Base-by-base conservation (phyloP, 768 basidiomycete genomes). In the Boletus edulis region DNA sequence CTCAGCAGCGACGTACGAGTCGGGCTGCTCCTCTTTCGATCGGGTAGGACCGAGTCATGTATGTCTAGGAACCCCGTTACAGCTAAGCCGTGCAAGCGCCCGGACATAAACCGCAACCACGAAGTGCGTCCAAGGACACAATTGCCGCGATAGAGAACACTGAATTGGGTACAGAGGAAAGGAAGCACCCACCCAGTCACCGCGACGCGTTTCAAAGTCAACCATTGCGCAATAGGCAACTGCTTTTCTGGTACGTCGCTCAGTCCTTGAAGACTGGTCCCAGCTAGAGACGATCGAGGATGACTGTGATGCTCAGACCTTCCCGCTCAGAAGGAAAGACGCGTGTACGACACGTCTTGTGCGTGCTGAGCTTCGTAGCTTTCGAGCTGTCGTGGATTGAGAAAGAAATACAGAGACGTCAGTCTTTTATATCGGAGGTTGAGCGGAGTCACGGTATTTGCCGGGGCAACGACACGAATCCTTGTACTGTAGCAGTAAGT, bases 271-370 rank as follows among this genome's bases (percentile, higher is more conserved):
- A 8, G 66, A 60, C 66, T 51, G 56, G 65, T 60, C 68, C 57
- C 62, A 3, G 59, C 53, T 59, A 62, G 69, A 58, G 67, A 68
- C 69, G 46, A 61, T 72, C 66, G 40, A 57, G 64, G 65, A 48
- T 62, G 68, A 66, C 67, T 44, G 54, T 20, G 49, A 63, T 49
- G 46, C 61, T 72, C 70, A 72, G 66, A 71, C 70, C 66, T 65
- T 71, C 67, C 70, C 63, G 62, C 69, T 70, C 72, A 64, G 58
- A 38, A 69, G 41, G 31, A 60, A 55, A 64, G 64, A 62, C 53
- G 43, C 54, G 58, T 46, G 11, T 29, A 20, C 9, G 17, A 52
- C 56, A 38, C 53, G 46, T 58, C 64, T 43, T 56, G 67, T 70
- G 47, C 59, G 68, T 68, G 55, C 44, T 59, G 67, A 69, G 67